Evolutionary conservation across 2,329 filamentous ascomycete genomes (phyloP).

Genomic region (Trichoderma oligosporum): DNA sequence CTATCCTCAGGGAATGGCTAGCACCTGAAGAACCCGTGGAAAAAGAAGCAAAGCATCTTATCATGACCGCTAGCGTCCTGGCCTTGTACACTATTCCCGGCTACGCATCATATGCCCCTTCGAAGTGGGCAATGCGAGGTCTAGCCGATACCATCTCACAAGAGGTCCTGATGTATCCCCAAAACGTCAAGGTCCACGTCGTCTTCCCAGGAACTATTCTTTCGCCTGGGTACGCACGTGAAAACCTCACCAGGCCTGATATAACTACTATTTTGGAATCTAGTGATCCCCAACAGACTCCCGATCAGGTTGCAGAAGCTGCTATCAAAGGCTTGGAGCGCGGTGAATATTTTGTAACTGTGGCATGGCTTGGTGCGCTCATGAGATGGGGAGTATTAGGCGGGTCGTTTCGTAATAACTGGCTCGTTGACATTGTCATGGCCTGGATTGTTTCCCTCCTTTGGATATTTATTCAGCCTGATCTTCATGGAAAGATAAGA

Average conservation of each 20-base stretch:
- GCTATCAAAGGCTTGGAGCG: slow-evolving; percentile 72
- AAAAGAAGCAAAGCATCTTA: slow-evolving; percentile 64
- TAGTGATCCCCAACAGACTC: slow-evolving; percentile 73
- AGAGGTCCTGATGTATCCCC: slow-evolving; percentile 83
- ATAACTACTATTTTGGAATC: slow-evolving; percentile 78
- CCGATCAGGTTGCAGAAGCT: slow-evolving; percentile 69
- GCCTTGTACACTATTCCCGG: slow-evolving; percentile 76
- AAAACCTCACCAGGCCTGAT: slow-evolving; percentile 74
- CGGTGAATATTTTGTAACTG: slow-evolving; percentile 76
- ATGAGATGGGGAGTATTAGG: slow-evolving; percentile 63
- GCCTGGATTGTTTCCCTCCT: slow-evolving; percentile 51
- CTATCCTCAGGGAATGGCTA: slow-evolving; percentile 73
- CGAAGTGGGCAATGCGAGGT: slow-evolving; percentile 79
- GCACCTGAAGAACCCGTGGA: slow-evolving; percentile 43
- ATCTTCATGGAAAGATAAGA: slow-evolving; percentile 56
- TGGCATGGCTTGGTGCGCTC: slow-evolving; percentile 65
- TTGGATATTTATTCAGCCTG: slow-evolving; percentile 55
- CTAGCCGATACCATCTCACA: slow-evolving; percentile 80
- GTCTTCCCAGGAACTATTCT: slow-evolving; percentile 82
- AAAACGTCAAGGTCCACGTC: slow-evolving; percentile 73
- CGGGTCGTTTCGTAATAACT: slow-evolving; percentile 55
- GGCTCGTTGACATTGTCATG: slow-evolving; percentile 56
- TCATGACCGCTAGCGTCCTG: slow-evolving; percentile 78
- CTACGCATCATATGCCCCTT: slow-evolving; percentile 77
- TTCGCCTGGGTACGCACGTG: slow-evolving; percentile 68